Base-by-base conservation (phyloP, 441 rosid genomes). In the Corymbia citriodora region DNA sequence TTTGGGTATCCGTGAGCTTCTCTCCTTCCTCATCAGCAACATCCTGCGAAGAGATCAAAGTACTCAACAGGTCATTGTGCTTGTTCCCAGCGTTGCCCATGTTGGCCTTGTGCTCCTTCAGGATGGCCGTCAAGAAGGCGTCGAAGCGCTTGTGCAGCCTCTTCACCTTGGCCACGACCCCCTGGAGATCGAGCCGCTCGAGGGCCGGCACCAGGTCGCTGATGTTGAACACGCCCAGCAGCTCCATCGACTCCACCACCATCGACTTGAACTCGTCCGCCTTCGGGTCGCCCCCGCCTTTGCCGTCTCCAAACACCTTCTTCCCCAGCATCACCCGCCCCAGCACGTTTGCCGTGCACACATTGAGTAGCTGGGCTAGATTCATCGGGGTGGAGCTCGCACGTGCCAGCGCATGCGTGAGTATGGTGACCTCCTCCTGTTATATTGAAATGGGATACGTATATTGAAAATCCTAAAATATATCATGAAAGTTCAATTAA, bases 1-100 rank as follows among this genome's bases (percentile, higher is more conserved):
- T 93, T 87, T 94, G 96, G 1, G 93, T 94, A 48, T 94, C 94
- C 1, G 94, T 93, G 81, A 95, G 93, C 89, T 93, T 93, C 55
- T 72, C 92, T 59, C 93, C 96, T 10, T 91, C 95, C 7, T 55
- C 91, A 10, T 90, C 91, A n/a, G 53, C 90, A 81, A 59, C 74
- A 18, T 91, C 93, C 90, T 55, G 83, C 90, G 93, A 90, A 15
- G 93, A 91, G 68, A 95, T 92, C 90, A 95, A 88, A 29, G 94
- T 93, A 36, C 89, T 91, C 70, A 95, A 83, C 92, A 95, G 10
- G 72, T 94, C 94, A 0, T 8, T 49, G 55, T 92, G 94, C 25
- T 89, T 90, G 7, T 29, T 88, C 8, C 25, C 48, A 0, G 65
- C n/a, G 12, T 59, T 59, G 14, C n/a, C 65, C 65, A 59, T 59